Evolutionary conservation across 805 yeast genomes (phyloP).

Genomic region (Kodamaea hsintzibuensis): DNA sequence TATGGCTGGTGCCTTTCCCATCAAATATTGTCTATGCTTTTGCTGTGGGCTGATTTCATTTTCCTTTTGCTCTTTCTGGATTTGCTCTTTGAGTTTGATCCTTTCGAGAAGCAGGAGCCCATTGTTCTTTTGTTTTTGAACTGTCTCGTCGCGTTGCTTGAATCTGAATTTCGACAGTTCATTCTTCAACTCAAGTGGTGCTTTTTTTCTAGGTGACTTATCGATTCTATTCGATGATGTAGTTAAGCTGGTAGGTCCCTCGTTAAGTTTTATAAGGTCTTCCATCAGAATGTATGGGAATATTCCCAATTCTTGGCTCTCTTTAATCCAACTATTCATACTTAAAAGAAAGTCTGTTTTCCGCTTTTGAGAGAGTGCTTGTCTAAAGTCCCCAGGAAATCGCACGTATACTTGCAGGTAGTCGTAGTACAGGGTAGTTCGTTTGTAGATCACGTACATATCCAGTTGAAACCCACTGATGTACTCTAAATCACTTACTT

Average conservation of each 20-base stretch:
- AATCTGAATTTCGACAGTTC: slow-evolving; percentile 37
- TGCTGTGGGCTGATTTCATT: slow-evolving; percentile 18
- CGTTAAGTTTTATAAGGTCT: background rate
- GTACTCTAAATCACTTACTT: slow-evolving; percentile 16
- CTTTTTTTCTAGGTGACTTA: background rate
- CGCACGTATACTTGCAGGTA: slow-evolving; percentile 10
- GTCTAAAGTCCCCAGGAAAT: slow-evolving; percentile 9
- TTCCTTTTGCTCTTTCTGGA: slow-evolving; percentile 12
- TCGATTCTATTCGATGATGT: background rate
- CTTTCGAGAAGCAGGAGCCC: slow-evolving; percentile 42
- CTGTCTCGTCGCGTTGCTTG: slow-evolving; percentile 10
- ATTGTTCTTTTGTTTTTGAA: slow-evolving; percentile 17
- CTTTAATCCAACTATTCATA: slow-evolving; percentile 25
- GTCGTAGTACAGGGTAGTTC: slow-evolving; percentile 3
- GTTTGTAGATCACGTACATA: slow-evolving; percentile 14
- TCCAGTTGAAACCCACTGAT: slow-evolving; percentile 20
- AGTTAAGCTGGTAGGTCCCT: background rate
- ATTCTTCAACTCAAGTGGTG: slow-evolving; percentile 27
- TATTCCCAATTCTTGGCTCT: slow-evolving; percentile 11
- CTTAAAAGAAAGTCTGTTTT: slow-evolving; percentile 18
- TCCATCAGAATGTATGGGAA: background rate
- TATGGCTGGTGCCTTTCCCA: slow-evolving; percentile 29
- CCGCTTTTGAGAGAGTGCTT: slow-evolving; percentile 12
- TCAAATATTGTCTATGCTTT: slow-evolving; percentile 23
- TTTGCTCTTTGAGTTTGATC: slow-evolving; percentile 37